Evolutionary conservation across 75 land plant species (phyloP), one percentile per base, ranked within the genome.

Genomic region (Pinus albicaulis): DNA sequence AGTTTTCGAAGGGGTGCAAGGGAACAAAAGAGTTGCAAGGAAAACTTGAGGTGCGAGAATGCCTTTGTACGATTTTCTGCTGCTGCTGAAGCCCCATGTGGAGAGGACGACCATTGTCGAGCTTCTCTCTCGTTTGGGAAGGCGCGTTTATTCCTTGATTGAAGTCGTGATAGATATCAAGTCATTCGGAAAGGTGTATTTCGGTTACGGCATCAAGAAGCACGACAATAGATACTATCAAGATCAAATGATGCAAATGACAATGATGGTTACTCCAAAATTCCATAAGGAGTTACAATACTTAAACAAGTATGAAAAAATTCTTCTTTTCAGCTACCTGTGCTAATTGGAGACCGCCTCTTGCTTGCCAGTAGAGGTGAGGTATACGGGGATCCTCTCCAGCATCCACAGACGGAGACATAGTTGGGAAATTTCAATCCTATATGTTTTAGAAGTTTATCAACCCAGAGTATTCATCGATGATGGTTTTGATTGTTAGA

Each of bases 11-110:
- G 52, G 52, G 8, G 52, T 44, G 52, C 52, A 44, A 8, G 52
- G 10, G n/a, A 58, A 3, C 12, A 7, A n/a, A n/a, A n/a, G 60
- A 58, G 60, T 58, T 17, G 60, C 60, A 3, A 5, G 19, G 22
- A 19, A 19, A 59, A 7, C 5, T n/a, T 16, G 6, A 26, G 3
- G 15, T 25, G 57, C 26, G 65, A 74, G 78, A 78, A 96, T 96
- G 99, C 99, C 99, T 31, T 90, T 96, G 14, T 96, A 96, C 71
- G 99, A 96, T 76, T 88, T 90, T 76, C 73, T 96, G 89, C 84
- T 94, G 72, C 59, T 94, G 82, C 48, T 87, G 80, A 96, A 94
- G 80, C 90, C 95, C 28, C 70, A 71, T 13, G 87, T 96, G 61
- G 87, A 73, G 60, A 90, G 85, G 82, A 83, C 83, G 72, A 71